Evolutionary conservation across 192 early-diverging fungal species (phyloP).

Genomic region (Umbelopsis sp.): DNA sequence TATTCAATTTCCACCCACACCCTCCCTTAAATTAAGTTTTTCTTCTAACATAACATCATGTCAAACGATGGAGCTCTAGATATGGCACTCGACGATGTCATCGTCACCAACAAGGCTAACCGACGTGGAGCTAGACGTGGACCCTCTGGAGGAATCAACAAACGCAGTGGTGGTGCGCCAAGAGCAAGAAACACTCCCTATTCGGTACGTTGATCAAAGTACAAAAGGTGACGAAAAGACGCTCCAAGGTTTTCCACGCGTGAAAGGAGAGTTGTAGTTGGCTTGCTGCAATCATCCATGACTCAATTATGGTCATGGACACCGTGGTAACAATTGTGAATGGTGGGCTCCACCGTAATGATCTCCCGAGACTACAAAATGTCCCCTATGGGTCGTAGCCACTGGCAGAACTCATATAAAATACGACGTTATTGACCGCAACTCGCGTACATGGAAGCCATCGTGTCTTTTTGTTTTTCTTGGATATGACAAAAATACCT

Average conservation of each 20-base stretch:
- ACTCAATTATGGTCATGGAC: background rate
- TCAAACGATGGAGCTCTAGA: slow-evolving; percentile 25
- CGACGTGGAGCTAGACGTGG: slow-evolving; percentile 12
- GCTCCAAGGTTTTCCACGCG: background rate
- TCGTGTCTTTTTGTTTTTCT: slow-evolving; percentile 17
- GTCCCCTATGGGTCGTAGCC: background rate
- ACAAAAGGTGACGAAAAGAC: slow-evolving; percentile 19
- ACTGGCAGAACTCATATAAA: background rate
- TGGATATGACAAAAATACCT: slow-evolving; percentile 12
- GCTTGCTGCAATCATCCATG: background rate
- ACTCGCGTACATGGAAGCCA: slow-evolving; percentile 2
- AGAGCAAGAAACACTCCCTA: slow-evolving; percentile 14
- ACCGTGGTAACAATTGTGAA: background rate
- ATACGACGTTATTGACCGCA: background rate
- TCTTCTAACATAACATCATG: background rate
- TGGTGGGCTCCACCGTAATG: background rate
- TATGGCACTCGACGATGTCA: slow-evolving; percentile 33
- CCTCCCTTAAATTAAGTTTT: background rate
- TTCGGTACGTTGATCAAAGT: slow-evolving; percentile 33
- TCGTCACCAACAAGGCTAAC: slow-evolving; percentile 3
- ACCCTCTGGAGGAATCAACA: slow-evolving; percentile 23
- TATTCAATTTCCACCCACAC: background rate
- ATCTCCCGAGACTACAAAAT: background rate
- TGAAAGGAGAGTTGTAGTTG: slow-evolving; percentile 12
- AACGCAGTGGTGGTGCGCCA: slow-evolving; percentile 12